Evolutionary conservation across 2,329 filamentous ascomycete species (phyloP).

Genomic region (Daldinia sp.): DNA sequence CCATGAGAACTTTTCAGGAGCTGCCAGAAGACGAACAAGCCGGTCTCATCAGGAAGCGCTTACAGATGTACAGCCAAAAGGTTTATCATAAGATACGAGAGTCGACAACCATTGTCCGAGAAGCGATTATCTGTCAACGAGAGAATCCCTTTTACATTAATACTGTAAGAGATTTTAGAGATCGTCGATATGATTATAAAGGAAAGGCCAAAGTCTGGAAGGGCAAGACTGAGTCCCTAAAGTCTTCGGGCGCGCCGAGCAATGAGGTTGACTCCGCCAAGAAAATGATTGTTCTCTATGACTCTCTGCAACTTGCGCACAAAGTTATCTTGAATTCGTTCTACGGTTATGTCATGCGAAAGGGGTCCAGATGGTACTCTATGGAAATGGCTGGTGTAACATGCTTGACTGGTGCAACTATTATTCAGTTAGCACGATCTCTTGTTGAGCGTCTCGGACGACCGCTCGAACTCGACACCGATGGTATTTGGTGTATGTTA

Average conservation of each 20-base stretch:
- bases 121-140: conserved; percentile 97
- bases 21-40: conserved; percentile 85
- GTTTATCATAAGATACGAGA: conserved; percentile 99
- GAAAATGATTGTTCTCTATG: conserved; percentile 97
- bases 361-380: conserved; percentile 98
- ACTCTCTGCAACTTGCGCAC: conserved; percentile 94
- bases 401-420: conserved; percentile 92
- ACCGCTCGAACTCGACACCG: conserved; percentile 93
- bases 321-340: conserved; percentile 99
- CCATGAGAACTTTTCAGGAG: conserved; percentile 80
- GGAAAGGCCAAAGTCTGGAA: conserved; percentile 99
- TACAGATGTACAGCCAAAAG: conserved; percentile 95
- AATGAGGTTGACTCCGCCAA: conserved; percentile 90
- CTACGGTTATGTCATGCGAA: conserved; percentile 99
- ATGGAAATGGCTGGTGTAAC: conserved; percentile 99
- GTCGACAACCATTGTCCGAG: conserved; percentile 87
- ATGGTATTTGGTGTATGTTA: conserved; percentile 99
- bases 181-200: conserved; percentile 98
- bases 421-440: conserved; percentile 95
- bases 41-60: conserved; percentile 78
- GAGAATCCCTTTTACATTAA: conserved; percentile 99
- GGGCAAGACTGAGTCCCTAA: conserved; percentile 88
- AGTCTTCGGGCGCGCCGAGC: conserved; percentile 78
- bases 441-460: conserved; percentile 93
- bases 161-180: conserved; percentile 94